Conservation (phyloP, 306 rosid species). For the Vigna mungo region DNA sequence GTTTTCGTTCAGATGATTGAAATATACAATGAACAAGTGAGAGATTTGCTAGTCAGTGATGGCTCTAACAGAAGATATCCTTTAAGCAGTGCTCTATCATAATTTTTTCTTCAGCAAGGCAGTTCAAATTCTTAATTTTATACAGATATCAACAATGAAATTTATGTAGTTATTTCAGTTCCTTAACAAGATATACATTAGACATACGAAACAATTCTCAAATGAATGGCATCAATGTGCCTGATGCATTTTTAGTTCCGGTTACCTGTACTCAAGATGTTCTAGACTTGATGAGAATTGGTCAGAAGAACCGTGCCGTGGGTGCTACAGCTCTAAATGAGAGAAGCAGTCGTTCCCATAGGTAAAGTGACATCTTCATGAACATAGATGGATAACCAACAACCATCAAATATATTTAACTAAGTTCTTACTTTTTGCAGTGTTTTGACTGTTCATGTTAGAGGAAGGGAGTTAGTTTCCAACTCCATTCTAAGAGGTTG, state of each 20-base stretch:
- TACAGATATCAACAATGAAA: conserved; percentile 6
- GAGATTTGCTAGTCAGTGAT: conserved; percentile 88
- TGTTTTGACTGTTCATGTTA: conserved; percentile 86
- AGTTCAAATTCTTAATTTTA: conserved; percentile 23
- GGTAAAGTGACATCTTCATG: conserved; percentile 54
- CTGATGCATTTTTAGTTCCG: conserved; percentile 88
- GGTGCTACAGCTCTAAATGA: conserved; percentile 97
- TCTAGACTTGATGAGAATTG: conserved; percentile 85
- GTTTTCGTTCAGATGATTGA: conserved; percentile 98
- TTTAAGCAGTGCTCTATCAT: conserved; percentile 42
- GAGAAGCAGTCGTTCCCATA: conserved; percentile 97
- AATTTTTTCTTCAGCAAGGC: conserved; percentile 22
- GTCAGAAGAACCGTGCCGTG: conserved; percentile 92
- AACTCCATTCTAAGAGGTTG: conserved; percentile 85
- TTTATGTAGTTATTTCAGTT: conserved; percentile 26
- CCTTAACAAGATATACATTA: conserved; percentile 81
- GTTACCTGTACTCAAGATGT: conserved; percentile 93
- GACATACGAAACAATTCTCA: conserved; percentile 95
- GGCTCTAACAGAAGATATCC: conserved; percentile 98
- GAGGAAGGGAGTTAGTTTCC: conserved; percentile 83
- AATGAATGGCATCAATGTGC: conserved; percentile 91
- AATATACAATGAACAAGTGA: conserved; percentile 98
- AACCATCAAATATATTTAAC: conserved; percentile 13
- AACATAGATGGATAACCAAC: conserved; percentile 8
- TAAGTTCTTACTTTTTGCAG: conserved; percentile 53